Evolutionary conservation across 805 yeast species (phyloP).

Genomic region (Phaffomyces thermotolerans): DNA sequence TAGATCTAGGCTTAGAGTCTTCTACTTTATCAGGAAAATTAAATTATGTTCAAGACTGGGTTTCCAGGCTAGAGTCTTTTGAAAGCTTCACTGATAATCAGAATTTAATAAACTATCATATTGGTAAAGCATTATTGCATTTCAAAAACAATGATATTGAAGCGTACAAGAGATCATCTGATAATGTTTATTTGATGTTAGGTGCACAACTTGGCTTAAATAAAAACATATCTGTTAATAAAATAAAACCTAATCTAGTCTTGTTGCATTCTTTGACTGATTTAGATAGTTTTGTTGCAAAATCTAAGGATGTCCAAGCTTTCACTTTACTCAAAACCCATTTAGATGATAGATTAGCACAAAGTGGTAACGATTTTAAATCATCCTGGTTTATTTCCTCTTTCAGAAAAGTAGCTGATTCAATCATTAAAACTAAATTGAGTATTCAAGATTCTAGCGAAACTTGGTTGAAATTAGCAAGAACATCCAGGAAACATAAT

Average conservation of each 20-base stretch:
- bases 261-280: conserved; percentile 58
- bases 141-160: conserved; percentile 29
- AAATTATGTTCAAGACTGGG: conserved; percentile 50
- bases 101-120: conserved; percentile 49
- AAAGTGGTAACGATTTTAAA: conserved; percentile 46
- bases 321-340: conserved; percentile 3
- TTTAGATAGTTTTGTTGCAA: conserved; percentile 25
- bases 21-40: conserved; percentile 59
- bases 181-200: conserved; percentile 47
- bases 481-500: conserved; percentile 57
- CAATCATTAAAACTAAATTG: conserved; percentile 18
- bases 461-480: conserved; percentile 53
- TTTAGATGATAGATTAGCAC: conserved; percentile 20
- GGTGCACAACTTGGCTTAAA: conserved; percentile 51
- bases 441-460: conserved; percentile 33
- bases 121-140: conserved; percentile 56
- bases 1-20: conserved; percentile 65
- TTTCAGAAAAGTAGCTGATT: conserved; percentile 45
- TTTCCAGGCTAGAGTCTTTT: conserved; percentile 39
- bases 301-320: conserved; percentile 2
- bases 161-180: conserved; percentile 34
- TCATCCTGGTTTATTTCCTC: conserved; percentile 54
- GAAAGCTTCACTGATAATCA: conserved; percentile 41
- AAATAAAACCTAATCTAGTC: conserved; percentile 40
- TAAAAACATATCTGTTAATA: conserved; percentile 43